Percentiles rank a stretch among this genome's conserved stretches.
Conservation (phyloP, 805 yeast genomes). For the Wickerhamiella slavikovae region DNA sequence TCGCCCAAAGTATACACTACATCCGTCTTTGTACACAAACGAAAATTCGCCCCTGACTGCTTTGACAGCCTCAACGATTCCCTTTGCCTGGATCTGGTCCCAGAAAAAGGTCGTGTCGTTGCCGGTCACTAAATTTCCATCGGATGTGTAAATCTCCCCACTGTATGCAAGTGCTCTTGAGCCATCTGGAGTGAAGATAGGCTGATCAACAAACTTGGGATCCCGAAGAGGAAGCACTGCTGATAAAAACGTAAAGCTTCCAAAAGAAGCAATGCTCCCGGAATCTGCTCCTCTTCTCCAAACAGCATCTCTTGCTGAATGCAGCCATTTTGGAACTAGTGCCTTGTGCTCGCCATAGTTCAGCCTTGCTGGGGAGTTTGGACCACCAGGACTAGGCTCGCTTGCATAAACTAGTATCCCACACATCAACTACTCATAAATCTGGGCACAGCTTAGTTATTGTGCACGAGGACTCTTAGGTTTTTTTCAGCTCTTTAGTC, state of each 20-base stretch:
- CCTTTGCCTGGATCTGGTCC: slow-evolving; percentile 20
- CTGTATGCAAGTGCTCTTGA: slow-evolving; percentile 67
- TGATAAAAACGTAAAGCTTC: slow-evolving; percentile 5
- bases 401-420: too few species aligned
- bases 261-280: slow-evolving; percentile 2
- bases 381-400: too few species aligned
- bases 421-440: too few species aligned
- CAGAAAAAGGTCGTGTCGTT: slow-evolving; percentile 49
- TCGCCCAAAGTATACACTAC: slow-evolving; percentile 50
- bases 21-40: slow-evolving; percentile 23
- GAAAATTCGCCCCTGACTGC: slow-evolving; percentile 87
- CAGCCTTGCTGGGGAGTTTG: too few species aligned
- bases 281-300: slow-evolving; percentile 15
- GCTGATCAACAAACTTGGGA: slow-evolving; percentile 68
- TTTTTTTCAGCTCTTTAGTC: too few species aligned
- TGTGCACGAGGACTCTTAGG: too few species aligned
- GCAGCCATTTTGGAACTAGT: too few species aligned
- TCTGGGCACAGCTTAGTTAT: too few species aligned
- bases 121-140: slow-evolving; percentile 15
- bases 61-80: too few species aligned
- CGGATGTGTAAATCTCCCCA: slow-evolving; percentile 83
- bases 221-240: slow-evolving; percentile 64
- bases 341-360: too few species aligned
- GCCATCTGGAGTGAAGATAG: slow-evolving; percentile 21
- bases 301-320: neutral